Percentiles rank a stretch among this genome's conserved stretches.
Evolutionary conservation across 2,329 filamentous ascomycete genomes (phyloP).

Genomic region (Helminthosporium solani): DNA sequence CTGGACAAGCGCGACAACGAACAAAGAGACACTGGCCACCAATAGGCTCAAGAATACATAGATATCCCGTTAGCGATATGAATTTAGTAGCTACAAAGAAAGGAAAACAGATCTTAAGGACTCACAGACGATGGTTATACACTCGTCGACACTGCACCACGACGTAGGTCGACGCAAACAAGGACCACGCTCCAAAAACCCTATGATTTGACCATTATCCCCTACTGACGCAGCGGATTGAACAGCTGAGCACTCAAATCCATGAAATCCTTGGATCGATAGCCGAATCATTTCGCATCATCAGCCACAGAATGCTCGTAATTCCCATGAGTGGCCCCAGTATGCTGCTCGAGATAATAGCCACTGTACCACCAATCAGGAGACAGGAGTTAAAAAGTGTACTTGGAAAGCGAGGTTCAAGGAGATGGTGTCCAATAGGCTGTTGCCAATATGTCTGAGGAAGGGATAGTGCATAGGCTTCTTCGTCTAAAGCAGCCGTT

Average conservation of each 20-base stretch:
- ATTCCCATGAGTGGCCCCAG: constrained; percentile 19
- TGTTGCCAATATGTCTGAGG: no score
- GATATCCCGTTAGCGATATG: constrained; percentile 5
- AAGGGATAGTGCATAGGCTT: neutral
- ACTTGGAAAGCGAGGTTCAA: neutral
- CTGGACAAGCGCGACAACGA: constrained; percentile 11
- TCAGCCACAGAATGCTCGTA: constrained; percentile 18
- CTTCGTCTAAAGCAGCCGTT: constrained; percentile 1
- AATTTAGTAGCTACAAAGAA: neutral
- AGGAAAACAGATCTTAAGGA: no score
- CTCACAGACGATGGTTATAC: constrained; percentile 13
- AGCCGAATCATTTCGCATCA: constrained; percentile 21
- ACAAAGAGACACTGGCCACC: constrained; percentile 8
- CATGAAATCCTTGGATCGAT: constrained; percentile 14
- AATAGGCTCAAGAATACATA: constrained; percentile 14
- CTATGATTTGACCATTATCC: constrained; percentile 1
- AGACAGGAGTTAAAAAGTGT: constrained; percentile 1
- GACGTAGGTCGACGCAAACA: constrained; percentile 12
- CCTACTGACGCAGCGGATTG: neutral
- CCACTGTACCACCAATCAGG: constrained; percentile 2
- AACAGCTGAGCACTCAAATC: constrained; percentile 11
- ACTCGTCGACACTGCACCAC: constrained; percentile 13
- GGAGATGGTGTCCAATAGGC: neutral
- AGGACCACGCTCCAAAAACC: constrained; percentile 17
- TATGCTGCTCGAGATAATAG: constrained; percentile 4